These are phyloP conservation scores for Backusella macrospora DNA, from an alignment of 192 early-diverging fungal genomes.

Conservation along the genomic window DNA sequence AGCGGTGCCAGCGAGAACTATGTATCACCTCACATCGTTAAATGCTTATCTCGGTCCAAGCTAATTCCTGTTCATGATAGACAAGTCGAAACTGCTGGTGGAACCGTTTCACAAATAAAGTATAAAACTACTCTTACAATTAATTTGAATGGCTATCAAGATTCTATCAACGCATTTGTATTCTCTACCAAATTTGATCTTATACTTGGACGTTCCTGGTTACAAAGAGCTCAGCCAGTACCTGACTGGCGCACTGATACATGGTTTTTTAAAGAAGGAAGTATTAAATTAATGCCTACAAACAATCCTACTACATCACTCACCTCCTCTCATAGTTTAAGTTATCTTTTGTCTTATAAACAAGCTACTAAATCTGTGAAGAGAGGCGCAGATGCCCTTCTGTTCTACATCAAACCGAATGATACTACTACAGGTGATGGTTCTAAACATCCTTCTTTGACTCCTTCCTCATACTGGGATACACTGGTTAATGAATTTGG, in stretches of 20 bases:
- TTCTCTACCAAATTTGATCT: slow-evolving; percentile 12
- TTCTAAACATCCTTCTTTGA: not conserved
- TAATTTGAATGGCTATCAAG: not conserved
- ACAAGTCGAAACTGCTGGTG: slow-evolving; percentile 11
- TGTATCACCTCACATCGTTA: not conserved
- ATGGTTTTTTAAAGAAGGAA: not conserved
- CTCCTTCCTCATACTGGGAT: not conserved
- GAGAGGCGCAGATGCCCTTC: not conserved
- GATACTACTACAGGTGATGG: not conserved
- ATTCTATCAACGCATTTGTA: not conserved
- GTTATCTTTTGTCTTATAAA: not conserved
- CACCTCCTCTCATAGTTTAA: not conserved
- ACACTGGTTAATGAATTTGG: slow-evolving; percentile 21
- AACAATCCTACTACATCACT: not conserved
- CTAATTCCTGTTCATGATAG: not conserved
- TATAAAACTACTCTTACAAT: not conserved
- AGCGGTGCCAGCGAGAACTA: slow-evolving; percentile 19
- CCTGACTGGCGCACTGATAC: slow-evolving; percentile 15
- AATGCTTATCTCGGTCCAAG: not conserved
- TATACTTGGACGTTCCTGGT: slow-evolving; percentile 13
- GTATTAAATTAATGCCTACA: not conserved
- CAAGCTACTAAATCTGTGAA: not conserved
- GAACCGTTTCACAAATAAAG: not conserved
- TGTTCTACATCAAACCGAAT: not conserved
- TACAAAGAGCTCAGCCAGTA: not conserved